A percentile compares a stretch with the other conserved stretches of the same genome.
These are phyloP conservation scores for Boletus subparvulus DNA, from an alignment of 768 basidiomycete genomes.

Conservation along the genomic window DNA sequence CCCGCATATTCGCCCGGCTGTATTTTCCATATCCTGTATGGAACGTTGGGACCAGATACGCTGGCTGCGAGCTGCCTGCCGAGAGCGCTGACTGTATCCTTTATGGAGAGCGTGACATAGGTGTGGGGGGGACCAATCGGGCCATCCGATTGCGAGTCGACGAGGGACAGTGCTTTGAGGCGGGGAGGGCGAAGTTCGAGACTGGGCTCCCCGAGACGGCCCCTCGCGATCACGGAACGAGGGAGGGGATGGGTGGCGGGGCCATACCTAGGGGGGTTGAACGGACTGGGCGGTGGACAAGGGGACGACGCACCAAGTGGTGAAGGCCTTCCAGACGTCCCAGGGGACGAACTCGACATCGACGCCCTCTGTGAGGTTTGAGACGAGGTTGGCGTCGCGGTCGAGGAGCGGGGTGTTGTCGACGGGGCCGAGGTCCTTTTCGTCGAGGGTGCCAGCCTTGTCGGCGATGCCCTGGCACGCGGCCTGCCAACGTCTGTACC, in stretches of 20 bases:
- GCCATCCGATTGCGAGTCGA: slow-evolving; percentile 26
- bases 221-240: slow-evolving; percentile 65
- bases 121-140: slow-evolving; percentile 32
- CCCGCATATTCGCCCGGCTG: slow-evolving; percentile 36
- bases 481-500: slow-evolving; percentile 76
- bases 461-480: slow-evolving; percentile 68
- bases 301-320: slow-evolving; percentile 47
- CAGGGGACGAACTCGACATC: slow-evolving; percentile 77
- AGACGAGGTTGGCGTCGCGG: slow-evolving; percentile 43
- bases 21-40: slow-evolving; percentile 67
- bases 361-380: slow-evolving; percentile 54
- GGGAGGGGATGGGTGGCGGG: slow-evolving; percentile 52
- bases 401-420: slow-evolving; percentile 71
- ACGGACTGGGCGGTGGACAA: background rate
- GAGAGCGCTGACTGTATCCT: slow-evolving; percentile 48
- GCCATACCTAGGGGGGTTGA: slow-evolving; percentile 66
- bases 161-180: slow-evolving; percentile 54
- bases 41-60: slow-evolving; percentile 33
- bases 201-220: slow-evolving; percentile 45
- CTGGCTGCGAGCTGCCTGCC: slow-evolving; percentile 41
- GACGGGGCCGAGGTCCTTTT: slow-evolving; percentile 68
- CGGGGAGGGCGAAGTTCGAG: slow-evolving; percentile 75
- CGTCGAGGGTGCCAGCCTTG: slow-evolving; percentile 63
- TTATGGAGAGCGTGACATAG: slow-evolving; percentile 49
- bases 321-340: slow-evolving; percentile 67